Base-by-base conservation (phyloP, 2,329 filamentous ascomycete genomes). In the Fusarium nygamai region DNA sequence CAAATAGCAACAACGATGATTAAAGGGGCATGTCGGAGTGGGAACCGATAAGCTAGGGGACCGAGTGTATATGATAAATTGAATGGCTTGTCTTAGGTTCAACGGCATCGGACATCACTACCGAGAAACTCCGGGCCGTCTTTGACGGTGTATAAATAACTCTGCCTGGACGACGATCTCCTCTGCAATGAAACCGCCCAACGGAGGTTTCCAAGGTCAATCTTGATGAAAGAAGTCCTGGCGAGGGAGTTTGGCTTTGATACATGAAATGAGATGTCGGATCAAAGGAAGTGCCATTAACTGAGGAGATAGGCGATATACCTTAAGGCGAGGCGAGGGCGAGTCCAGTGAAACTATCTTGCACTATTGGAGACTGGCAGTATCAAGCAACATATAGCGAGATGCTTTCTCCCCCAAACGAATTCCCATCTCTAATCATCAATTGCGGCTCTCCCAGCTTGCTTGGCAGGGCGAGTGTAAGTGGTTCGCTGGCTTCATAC, bases 31-130 rank as follows among this genome's bases (percentile, higher is more conserved):
- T 39, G 27, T n/a, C 38, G 61, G 68, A 56, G 56, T 29, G 24
- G 68, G 39, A 34, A 54, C 60, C 59, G 68, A 69, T 38, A 34
- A 44, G 47, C 43, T 64, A 74, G 29, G 50, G 36, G 72, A 54
- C 48, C 56, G 53, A 51, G 36, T 48, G 50, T 54, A 44, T 36
- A 36, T 63, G 44, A 61, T 39, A 57, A 47, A 46, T 46, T 67
- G 72, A 33, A 75, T 50, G 41, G 68, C 54, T 53, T 58, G 58
- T 69, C 44, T 70, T 53, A 61, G 61, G 46, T 60, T 69, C 72
- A 61, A 66, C 54, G 57, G 64, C 68, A 75, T 75, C 64, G 63
- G 68, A 53, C 38, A 58, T 47, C 27, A n/a, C 53, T 38, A 41
- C 64, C 62, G 68, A 74, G 31, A 62, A 61, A 38, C 27, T 51